phyloP scores from a whole-genome alignment of 495 filamentous ascomycete species.

The Rhypophila decipiens region DNA sequence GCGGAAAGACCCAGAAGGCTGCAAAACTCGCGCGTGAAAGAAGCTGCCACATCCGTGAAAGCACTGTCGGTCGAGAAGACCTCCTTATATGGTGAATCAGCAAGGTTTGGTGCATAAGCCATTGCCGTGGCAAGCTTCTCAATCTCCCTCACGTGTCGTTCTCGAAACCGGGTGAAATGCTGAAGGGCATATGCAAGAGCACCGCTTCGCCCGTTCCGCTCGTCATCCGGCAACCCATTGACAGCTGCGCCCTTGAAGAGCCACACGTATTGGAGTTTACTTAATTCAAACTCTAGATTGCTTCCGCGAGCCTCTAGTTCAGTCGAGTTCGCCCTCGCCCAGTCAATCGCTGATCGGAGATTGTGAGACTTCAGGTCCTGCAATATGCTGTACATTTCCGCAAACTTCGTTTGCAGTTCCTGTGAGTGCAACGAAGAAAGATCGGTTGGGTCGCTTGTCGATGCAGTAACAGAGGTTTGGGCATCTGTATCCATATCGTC shows the following conservation, averaged over 20 bases:
- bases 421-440: slow-evolving; percentile 55
- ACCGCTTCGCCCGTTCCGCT: slow-evolving; percentile 30
- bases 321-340: slow-evolving; percentile 65
- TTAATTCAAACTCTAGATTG: slow-evolving; percentile 92
- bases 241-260: slow-evolving; percentile 54
- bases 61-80: slow-evolving; percentile 67
- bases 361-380: slow-evolving; percentile 66
- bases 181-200: slow-evolving; percentile 69
- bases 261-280: slow-evolving; percentile 78
- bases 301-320: slow-evolving; percentile 75
- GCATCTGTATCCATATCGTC: slow-evolving; percentile 8
- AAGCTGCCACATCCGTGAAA: slow-evolving; percentile 73
- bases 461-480: not conserved
- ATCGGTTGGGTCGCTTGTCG: slow-evolving; percentile 29
- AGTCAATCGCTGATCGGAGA: slow-evolving; percentile 75
- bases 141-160: slow-evolving; percentile 66
- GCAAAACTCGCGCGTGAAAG: slow-evolving; percentile 93
- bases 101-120: slow-evolving; percentile 64
- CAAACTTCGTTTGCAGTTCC: slow-evolving; percentile 71
- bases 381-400: slow-evolving; percentile 85
- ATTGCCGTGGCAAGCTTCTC: slow-evolving; percentile 71
- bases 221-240: slow-evolving; percentile 40
- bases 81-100: slow-evolving; percentile 62
- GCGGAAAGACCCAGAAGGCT: slow-evolving; percentile 81
- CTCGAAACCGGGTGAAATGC: slow-evolving; percentile 51